Conservation (phyloP, 1,139 yeast species). For the Scheffersomyces lignicola region DNA sequence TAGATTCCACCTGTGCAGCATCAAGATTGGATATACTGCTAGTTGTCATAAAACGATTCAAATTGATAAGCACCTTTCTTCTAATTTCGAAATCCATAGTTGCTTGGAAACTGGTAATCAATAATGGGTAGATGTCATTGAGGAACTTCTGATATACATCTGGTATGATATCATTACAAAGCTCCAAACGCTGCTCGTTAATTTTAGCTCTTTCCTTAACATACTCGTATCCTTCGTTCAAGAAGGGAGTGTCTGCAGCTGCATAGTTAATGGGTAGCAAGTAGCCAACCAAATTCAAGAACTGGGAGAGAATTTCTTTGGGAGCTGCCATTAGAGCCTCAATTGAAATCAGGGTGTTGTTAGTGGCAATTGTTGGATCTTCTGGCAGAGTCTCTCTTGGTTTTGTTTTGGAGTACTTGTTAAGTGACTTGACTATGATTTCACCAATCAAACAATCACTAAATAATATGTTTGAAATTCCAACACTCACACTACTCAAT, state of each 20-base stretch:
- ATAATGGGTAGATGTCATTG: slow-evolving; percentile 53
- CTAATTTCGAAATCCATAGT: slow-evolving; percentile 71
- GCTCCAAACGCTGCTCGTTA: slow-evolving; percentile 28
- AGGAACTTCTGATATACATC: slow-evolving; percentile 44
- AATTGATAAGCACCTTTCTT: slow-evolving; percentile 54
- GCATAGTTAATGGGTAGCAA: slow-evolving; percentile 51
- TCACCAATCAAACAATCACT: slow-evolving; percentile 41
- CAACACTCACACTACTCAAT: slow-evolving; percentile 38
- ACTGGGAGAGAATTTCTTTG: slow-evolving; percentile 57
- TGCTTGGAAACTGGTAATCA: slow-evolving; percentile 72
- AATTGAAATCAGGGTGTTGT: slow-evolving; percentile 29
- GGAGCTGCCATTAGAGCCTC: slow-evolving; percentile 79
- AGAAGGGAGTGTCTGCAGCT: slow-evolving; percentile 31
- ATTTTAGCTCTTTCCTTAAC: slow-evolving; percentile 23
- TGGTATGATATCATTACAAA: slow-evolving; percentile 22
- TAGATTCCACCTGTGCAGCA: slow-evolving; percentile 22
- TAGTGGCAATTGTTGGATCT: slow-evolving; percentile 6
- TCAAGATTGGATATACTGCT: slow-evolving; percentile 18
- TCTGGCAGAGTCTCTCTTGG: slow-evolving; percentile 1
- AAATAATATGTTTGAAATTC: slow-evolving; percentile 40
- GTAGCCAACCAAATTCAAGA: slow-evolving; percentile 57
- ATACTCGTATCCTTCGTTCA: slow-evolving; percentile 25
- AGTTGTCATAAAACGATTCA: slow-evolving; percentile 53
- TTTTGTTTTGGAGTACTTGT: slow-evolving; percentile 30
- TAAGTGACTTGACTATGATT: slow-evolving; percentile 46